Conservation (phyloP, 176 grass and related monocot genomes). For the Canna indica region DNA sequence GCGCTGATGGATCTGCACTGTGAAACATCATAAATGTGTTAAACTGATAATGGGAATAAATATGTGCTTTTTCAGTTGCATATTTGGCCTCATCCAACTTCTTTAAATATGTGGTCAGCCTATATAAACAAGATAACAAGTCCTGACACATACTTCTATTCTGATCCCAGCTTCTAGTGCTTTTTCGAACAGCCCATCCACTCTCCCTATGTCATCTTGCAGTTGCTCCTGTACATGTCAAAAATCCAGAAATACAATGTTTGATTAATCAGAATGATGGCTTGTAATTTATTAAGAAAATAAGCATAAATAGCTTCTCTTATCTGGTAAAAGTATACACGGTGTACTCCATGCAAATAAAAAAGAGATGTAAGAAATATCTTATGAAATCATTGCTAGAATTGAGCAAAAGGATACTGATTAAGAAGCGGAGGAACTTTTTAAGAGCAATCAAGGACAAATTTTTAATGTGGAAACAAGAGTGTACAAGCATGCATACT, state of each 20-base stretch:
- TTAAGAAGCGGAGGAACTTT: background rate
- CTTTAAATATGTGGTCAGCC: background rate
- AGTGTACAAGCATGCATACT: background rate
- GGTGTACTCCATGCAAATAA: background rate
- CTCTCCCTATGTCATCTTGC: slow-evolving; percentile 78
- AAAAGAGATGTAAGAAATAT: background rate
- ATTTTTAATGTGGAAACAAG: background rate
- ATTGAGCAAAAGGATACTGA: background rate
- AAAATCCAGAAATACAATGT: background rate
- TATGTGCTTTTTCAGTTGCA: background rate
- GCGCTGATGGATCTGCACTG: slow-evolving; percentile 91
- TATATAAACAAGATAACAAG: slow-evolving; percentile 10
- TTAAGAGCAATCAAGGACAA: background rate
- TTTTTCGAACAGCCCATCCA: slow-evolving; percentile 66
- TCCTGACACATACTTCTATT: slow-evolving; percentile 64
- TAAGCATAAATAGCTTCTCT: background rate
- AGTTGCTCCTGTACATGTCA: slow-evolving; percentile 64
- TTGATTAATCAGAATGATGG: background rate
- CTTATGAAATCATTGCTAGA: background rate
- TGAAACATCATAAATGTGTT: slow-evolving; percentile 36
- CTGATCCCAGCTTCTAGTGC: slow-evolving; percentile 77
- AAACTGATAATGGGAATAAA: slow-evolving; percentile 14
- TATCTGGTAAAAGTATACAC: too few species aligned
- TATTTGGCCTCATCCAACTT: background rate
- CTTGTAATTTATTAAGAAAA: background rate